Evolutionary conservation across 2,329 filamentous ascomycete genomes (phyloP).

Genomic region (Pseudocercospora fijiensis): DNA sequence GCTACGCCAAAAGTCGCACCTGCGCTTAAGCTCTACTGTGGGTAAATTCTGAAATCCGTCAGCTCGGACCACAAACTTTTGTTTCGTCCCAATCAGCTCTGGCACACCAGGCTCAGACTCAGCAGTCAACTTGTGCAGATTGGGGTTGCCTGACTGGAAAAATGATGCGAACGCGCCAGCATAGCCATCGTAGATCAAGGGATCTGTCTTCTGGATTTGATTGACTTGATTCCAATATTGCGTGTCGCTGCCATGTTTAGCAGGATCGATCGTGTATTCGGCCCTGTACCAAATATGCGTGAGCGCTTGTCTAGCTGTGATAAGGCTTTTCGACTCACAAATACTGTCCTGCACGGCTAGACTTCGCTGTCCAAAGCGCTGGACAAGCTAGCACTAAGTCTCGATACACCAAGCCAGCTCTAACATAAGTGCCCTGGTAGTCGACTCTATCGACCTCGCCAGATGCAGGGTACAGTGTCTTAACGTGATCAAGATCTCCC

Average conservation of each 20-base stretch:
- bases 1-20: conserved; percentile 57
- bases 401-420: conserved; percentile 59
- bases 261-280: conserved; percentile 61
- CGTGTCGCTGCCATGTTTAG: conserved; percentile 60
- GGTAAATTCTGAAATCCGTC: conserved; percentile 47
- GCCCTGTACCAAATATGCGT: background rate
- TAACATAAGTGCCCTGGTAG: conserved; percentile 53
- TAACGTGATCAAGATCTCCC: conserved; percentile 43
- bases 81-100: conserved; percentile 38
- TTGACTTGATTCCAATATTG: conserved; percentile 61
- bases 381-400: conserved; percentile 62
- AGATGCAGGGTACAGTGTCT: conserved; percentile 49
- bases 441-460: conserved; percentile 51
- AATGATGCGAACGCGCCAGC: conserved; percentile 61
- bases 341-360: conserved; percentile 47
- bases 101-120: conserved; percentile 49
- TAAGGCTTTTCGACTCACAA: conserved; percentile 39
- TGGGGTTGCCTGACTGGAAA: conserved; percentile 60
- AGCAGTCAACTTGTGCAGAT: conserved; percentile 56
- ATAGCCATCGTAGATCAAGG: conserved; percentile 57
- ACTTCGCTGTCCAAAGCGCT: conserved; percentile 55
- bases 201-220: conserved; percentile 52
- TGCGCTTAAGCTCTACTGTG: conserved; percentile 43
- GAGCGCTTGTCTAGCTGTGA: background rate
- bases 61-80: conserved; percentile 54